Base-by-base conservation (phyloP, 1,284 basidiomycete genomes). In the Cryptococcus sp. region DNA sequence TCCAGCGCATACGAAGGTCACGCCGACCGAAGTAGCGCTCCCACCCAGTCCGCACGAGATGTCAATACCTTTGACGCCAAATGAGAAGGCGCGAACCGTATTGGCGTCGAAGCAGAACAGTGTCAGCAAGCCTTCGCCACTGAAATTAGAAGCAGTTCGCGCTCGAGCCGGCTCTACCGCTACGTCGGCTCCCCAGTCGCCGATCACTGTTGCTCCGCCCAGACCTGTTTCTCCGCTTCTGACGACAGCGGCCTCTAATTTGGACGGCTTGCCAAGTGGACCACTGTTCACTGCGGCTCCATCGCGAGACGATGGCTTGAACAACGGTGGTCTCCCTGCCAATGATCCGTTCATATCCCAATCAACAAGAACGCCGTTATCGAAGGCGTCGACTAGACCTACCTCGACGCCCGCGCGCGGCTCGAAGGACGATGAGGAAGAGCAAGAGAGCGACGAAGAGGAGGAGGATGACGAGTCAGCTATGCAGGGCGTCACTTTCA, bases 61-160 rank as follows among this genome's bases (percentile, higher is more conserved):
- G 8, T 65, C 66, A 1, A 39, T 68, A 3, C 70, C 70, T 19
- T 40, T 39, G 20, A 68, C 60, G 59, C 70, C 64, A 11, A 15
- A 35, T n/a, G 31, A 45, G 16, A 48, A 46, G 23, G 31, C 50
- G 5, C 17, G 55, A 39, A 50, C 41, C 3, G 17, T 4, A 20
- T 47, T n/a, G 51, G 22, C 46, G 27, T 46, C 16, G n/a, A 19
- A 41, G 42, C 35, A 10, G 22, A 57, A 22, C 45, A 48, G 38
- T 10, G 54, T 47, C 13, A 48, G 40, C 22, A 47, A 41, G 31
- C 45, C 49, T 19, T 60, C 60, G 8, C 60, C 60, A 17, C 42
- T 59, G 17, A 56, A 55, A 25, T 22, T 47, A 10, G 55, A 57
- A 16, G 35, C 20, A 3, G 27, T 50, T 6, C 53, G 53, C 20